Evolutionary conservation across 78 protist species (phyloP).

Genomic region (Dictyostelium brefeldianum): DNA sequence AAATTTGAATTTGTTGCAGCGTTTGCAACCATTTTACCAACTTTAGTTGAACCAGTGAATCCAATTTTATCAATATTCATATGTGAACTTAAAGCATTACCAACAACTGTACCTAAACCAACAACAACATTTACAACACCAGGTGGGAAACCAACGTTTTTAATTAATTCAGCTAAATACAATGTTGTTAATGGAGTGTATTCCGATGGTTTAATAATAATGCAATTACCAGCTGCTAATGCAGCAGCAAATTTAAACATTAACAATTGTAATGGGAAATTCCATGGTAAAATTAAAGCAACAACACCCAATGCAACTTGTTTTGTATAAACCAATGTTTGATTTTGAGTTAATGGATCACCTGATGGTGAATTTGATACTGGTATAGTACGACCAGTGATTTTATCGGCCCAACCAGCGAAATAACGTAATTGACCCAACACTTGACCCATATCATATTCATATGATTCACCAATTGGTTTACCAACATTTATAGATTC

Average conservation of each 20-base stretch:
- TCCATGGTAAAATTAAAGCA: constrained; percentile 89
- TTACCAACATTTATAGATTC: constrained; percentile 87
- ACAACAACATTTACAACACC: constrained; percentile 93
- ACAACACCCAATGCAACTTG: constrained; percentile 88
- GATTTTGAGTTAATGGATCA: not conserved
- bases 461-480: constrained; percentile 51
- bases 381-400: constrained; percentile 73
- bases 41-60: constrained; percentile 91
- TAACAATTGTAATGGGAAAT: constrained; percentile 85
- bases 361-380: not conserved
- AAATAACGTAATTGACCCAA: constrained; percentile 77
- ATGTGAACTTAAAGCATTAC: constrained; percentile 83
- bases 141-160: constrained; percentile 95
- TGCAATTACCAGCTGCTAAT: constrained; percentile 93
- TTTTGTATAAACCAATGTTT: constrained; percentile 39
- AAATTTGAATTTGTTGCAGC: constrained; percentile 76
- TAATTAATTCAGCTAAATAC: constrained; percentile 73
- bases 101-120: constrained; percentile 89
- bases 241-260: constrained; percentile 92
- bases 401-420: constrained; percentile 93
- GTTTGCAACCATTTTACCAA: constrained; percentile 81
- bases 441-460: constrained; percentile 53
- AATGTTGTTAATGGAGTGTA: constrained; percentile 93
- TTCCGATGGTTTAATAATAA: constrained; percentile 95
- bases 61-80: constrained; percentile 88